These are phyloP conservation scores for Metarhizium humberi DNA, from an alignment of 2,329 filamentous ascomycete genomes.

Conservation along the genomic window DNA sequence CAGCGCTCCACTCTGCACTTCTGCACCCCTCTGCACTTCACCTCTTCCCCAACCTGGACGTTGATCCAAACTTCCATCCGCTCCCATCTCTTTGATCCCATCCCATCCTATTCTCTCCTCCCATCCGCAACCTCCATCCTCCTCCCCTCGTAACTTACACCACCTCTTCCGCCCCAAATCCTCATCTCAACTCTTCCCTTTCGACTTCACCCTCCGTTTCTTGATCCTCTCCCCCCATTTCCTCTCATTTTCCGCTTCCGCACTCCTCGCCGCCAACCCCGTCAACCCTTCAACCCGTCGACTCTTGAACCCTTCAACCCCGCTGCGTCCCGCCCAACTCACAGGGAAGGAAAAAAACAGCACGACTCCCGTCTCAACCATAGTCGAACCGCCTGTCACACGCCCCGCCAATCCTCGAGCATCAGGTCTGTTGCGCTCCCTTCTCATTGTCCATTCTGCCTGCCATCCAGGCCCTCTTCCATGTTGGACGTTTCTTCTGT, in stretches of 20 bases:
- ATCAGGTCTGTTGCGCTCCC: not conserved
- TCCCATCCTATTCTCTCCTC: slow-evolving; percentile 1
- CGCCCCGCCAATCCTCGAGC: not conserved
- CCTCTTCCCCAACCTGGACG: not conserved
- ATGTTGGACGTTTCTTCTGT: not conserved
- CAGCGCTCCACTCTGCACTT: not conserved
- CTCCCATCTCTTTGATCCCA: not conserved
- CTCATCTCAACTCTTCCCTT: not conserved
- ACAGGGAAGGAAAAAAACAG: not conserved
- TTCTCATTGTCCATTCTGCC: not conserved
- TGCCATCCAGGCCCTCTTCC: not conserved
- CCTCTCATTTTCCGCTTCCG: not conserved
- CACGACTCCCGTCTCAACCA: not conserved
- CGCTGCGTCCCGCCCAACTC: slow-evolving; percentile 4
- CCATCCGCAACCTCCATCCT: slow-evolving; percentile 3
- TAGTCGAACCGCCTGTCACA: not conserved
- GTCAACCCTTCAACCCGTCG: not conserved
- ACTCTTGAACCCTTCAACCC: not conserved
- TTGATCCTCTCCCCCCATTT: not conserved
- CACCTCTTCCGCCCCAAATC: slow-evolving; percentile 6
- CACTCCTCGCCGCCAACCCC: not conserved
- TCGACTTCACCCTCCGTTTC: not conserved
- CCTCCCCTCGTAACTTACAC: slow-evolving; percentile 7
- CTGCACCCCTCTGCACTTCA: not conserved
- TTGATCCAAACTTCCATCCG: not conserved